These are phyloP conservation scores for Chaetothyriales sp. DNA, from an alignment of 2,329 filamentous ascomycete species.

Conservation along the genomic window DNA sequence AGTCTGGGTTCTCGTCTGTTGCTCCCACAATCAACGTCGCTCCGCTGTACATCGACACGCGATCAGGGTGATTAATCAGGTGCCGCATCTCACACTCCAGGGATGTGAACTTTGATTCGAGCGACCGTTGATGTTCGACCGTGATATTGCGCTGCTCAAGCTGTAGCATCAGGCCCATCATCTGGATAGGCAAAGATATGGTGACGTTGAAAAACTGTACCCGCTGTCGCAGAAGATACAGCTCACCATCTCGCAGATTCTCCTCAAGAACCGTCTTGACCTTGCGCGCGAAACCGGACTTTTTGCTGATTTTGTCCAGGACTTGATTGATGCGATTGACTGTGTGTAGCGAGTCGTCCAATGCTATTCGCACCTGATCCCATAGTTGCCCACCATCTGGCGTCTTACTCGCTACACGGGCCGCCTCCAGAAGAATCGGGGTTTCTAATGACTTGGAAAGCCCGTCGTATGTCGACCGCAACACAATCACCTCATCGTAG, in stretches of 20 bases:
- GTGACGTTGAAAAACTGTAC: slow-evolving; percentile 14
- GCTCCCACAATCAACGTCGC: background rate
- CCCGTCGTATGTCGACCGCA: slow-evolving; percentile 12
- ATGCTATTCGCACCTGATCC: slow-evolving; percentile 9
- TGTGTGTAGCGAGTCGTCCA: slow-evolving; percentile 12
- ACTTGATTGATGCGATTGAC: slow-evolving; percentile 12
- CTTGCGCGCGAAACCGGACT: slow-evolving; percentile 7
- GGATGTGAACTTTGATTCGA: slow-evolving; percentile 7
- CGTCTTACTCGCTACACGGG: slow-evolving; percentile 11
- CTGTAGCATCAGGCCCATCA: slow-evolving; percentile 15
- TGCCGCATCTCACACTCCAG: slow-evolving; percentile 7
- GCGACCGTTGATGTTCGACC: slow-evolving; percentile 7
- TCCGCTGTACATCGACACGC: background rate
- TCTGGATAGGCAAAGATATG: slow-evolving; percentile 14
- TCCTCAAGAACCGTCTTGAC: slow-evolving; percentile 12
- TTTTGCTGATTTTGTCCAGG: slow-evolving; percentile 8
- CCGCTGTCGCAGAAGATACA: slow-evolving; percentile 13
- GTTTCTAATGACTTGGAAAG: slow-evolving; percentile 11
- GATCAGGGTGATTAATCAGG: slow-evolving; percentile 1
- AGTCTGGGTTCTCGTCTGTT: background rate
- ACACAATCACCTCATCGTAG: slow-evolving; percentile 11
- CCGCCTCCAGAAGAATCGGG: slow-evolving; percentile 12
- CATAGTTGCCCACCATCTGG: slow-evolving; percentile 12
- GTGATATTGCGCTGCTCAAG: slow-evolving; percentile 13
- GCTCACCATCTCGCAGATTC: slow-evolving; percentile 10